Base-by-base conservation (phyloP, 2,329 filamentous ascomycete species). In the Lasiodiplodia sp. region DNA sequence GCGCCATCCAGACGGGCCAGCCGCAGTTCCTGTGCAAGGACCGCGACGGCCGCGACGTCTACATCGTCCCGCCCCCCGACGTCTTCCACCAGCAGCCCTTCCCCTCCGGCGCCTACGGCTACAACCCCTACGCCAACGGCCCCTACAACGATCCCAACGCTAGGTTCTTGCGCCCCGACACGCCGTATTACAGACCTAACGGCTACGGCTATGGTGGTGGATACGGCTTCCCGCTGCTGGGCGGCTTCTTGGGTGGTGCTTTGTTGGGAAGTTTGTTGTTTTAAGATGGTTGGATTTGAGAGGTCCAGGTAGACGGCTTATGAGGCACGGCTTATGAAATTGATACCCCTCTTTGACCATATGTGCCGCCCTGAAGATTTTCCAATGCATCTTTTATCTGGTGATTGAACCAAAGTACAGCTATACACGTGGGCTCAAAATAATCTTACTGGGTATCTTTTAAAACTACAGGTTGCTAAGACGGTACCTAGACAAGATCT, bases 21-120 rank as follows among this genome's bases (percentile, higher is more conserved):
- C 87, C 87, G 16, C 87, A 88, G 70, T 79, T 84, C 14, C 71
- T 90, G 0, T 84, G 87, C 47, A 84, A 84, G 70, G 87, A 89
- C 73, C 73, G 74, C 12, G 76, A 87, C 38, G 86, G 87, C 1
- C 80, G 81, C 49, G 84, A 88, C 67, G 79, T 89, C n/a, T 90
- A 87, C 75, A 82, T 90, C 40, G 85, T 88, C 72, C 86, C 87
- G 10, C 86, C 87, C 6, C 7, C 40, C 14, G 40, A n/a, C 18
- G 10, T 47, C 40, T 12, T 7, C 4, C 2, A 70, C 73, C 1
- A 70, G 69, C 16, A 14, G 23, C 38, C 34, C 21, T 25, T 71
- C 21, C 72, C 73, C 8, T 47, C 69, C 2, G 75, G 76, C 49
- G 81, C 76, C 8, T 80, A 81, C 70, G 81, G 81, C 25, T 83